These are phyloP conservation scores for Aspergillus persii DNA, from an alignment of 2,329 filamentous ascomycete genomes.

Conservation along the genomic window DNA sequence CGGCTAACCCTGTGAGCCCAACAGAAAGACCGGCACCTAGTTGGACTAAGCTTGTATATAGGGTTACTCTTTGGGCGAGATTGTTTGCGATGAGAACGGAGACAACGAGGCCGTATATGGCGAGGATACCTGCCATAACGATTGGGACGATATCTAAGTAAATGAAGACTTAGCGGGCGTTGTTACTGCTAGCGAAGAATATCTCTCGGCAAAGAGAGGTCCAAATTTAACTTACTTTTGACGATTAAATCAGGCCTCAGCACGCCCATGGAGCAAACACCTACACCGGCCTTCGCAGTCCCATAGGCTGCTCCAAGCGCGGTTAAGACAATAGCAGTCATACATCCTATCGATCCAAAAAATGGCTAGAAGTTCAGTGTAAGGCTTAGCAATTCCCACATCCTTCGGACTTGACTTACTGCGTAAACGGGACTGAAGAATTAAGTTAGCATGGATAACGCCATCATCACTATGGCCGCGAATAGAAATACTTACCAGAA, in stretches of 20 bases:
- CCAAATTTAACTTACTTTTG: constrained; percentile 72
- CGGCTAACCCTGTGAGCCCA: constrained; percentile 78
- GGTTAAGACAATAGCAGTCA: constrained; percentile 90
- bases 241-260: constrained; percentile 96
- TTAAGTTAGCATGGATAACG: constrained; percentile 23
- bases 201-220: too few relatives aligned
- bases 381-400: neutral
- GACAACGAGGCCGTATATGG: constrained; percentile 92
- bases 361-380: constrained; percentile 61
- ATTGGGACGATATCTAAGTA: constrained; percentile 90
- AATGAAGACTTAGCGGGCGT: too few relatives aligned
- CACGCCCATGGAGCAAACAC: constrained; percentile 98
- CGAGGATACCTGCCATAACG: constrained; percentile 99
- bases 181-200: too few relatives aligned
- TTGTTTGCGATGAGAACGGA: constrained; percentile 85
- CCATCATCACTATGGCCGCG: constrained; percentile 1
- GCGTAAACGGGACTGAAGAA: constrained; percentile 86
- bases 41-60: constrained; percentile 83
- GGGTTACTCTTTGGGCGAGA: constrained; percentile 67
- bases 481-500: too few relatives aligned
- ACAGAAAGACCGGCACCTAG: constrained; percentile 79
- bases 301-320: constrained; percentile 96
- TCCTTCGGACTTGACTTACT: constrained; percentile 64
- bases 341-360: constrained; percentile 97
- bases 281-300: constrained; percentile 98